Percentiles rank a stretch among this genome's conserved stretches.
Conservation (phyloP, 805 yeast species). For the Wickerhamomyces canadensis region DNA sequence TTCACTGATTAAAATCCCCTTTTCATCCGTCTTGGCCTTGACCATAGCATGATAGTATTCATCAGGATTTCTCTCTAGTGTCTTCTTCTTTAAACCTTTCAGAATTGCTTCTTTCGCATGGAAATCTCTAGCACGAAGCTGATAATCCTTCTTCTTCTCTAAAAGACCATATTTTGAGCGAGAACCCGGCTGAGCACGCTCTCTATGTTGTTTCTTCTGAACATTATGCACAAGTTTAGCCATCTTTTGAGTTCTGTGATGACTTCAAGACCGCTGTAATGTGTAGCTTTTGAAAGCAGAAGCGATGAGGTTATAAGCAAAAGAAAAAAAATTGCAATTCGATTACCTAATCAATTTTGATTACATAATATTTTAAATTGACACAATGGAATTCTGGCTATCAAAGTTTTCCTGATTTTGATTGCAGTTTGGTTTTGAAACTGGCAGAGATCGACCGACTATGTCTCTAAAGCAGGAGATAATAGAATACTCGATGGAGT, state of each 20-base stretch:
- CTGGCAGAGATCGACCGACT: too few species aligned
- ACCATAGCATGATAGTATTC: constrained; percentile 96
- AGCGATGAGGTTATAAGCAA: background rate
- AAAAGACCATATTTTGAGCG: constrained; percentile 76
- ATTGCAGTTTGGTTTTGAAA: too few species aligned
- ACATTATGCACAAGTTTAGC: constrained; percentile 81
- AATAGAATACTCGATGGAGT: background rate
- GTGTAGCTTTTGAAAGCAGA: too few species aligned
- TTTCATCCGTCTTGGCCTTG: constrained; percentile 54
- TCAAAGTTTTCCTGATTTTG: background rate
- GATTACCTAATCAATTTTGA: background rate
- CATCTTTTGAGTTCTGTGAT: constrained; percentile 34
- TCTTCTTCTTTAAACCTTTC: constrained; percentile 69
- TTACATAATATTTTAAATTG: background rate
- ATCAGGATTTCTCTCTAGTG: constrained; percentile 77
- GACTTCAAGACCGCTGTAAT: too few species aligned
- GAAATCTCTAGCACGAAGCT: constrained; percentile 61
- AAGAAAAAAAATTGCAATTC: background rate
- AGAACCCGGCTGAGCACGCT: constrained; percentile 79
- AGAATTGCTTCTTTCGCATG: constrained; percentile 55
- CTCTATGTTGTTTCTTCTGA: constrained; percentile 94
- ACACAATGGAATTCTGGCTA: too few species aligned
- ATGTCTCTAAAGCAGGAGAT: background rate
- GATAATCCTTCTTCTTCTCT: constrained; percentile 88
- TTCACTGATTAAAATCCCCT: constrained; percentile 64